Evolutionary conservation across 345 rosid genomes (phyloP).

Genomic region (Psidium friedrichsthalianum): DNA sequence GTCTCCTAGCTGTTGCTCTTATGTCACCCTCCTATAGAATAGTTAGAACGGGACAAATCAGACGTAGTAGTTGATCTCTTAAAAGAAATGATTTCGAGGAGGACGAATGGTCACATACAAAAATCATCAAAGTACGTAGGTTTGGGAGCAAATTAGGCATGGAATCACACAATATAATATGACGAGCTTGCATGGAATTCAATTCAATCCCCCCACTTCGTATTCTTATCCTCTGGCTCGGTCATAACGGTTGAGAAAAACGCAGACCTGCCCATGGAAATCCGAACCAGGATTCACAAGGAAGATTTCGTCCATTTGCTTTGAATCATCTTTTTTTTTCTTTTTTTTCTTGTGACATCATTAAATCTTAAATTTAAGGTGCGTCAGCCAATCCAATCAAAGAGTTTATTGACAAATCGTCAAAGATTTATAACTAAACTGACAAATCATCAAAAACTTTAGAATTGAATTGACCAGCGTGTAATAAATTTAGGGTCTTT

Average conservation of each 20-base stretch:
- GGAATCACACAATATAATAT: not conserved
- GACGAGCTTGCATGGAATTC: not conserved
- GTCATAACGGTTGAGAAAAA: not conserved
- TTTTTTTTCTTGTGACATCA: not conserved
- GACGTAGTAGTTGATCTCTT: not conserved
- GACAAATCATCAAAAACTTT: no score
- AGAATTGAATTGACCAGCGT: no score
- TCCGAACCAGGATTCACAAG: not conserved
- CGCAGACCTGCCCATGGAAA: not conserved
- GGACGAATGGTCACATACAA: not conserved
- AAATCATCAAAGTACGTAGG: not conserved
- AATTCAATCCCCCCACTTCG: not conserved
- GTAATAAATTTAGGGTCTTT: no score
- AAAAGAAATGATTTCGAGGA: not conserved
- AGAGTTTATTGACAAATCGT: no score
- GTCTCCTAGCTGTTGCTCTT: not conserved
- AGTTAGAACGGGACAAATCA: not conserved
- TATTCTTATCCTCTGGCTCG: not conserved
- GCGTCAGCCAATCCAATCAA: no score
- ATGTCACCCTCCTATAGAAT: not conserved
- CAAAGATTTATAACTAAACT: no score
- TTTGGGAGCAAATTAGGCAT: not conserved
- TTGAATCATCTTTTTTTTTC: not conserved
- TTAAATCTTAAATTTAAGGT: no score
- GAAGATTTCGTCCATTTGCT: not conserved